phyloP scores from a whole-genome alignment of 306 rosid genomes.

The Sicyos baderoa region DNA sequence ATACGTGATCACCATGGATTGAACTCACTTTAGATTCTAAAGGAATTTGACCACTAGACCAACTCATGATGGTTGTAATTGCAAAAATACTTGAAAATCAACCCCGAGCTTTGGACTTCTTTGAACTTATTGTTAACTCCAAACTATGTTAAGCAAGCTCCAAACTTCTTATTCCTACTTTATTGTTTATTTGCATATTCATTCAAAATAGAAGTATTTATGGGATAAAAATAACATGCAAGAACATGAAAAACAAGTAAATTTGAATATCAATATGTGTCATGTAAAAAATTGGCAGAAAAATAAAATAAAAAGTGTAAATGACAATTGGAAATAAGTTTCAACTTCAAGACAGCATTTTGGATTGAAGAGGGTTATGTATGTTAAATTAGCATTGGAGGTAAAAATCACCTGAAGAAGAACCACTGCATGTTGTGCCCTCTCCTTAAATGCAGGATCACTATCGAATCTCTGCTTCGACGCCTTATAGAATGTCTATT shows the following conservation, averaged over 20 bases:
- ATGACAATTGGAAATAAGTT: neutral
- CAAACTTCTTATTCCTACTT: neutral
- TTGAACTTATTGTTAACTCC: too few species aligned
- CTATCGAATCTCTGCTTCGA: conserved; percentile 73
- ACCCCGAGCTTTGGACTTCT: too few species aligned
- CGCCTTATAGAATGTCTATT: conserved; percentile 74
- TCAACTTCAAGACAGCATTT: neutral
- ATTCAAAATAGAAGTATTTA: neutral
- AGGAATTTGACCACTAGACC: too few species aligned
- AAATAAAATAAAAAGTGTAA: neutral
- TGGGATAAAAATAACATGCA: too few species aligned
- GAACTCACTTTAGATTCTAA: too few species aligned
- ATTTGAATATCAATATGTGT: neutral
- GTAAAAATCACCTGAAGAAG: conserved; percentile 55
- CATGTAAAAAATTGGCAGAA: neutral
- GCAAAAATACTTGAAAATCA: too few species aligned
- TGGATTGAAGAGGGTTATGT: too few species aligned
- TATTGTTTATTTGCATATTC: neutral
- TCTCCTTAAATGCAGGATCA: conserved; percentile 75
- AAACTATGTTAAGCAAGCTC: too few species aligned
- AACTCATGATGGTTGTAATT: too few species aligned
- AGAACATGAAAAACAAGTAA: too few species aligned
- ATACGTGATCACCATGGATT: neutral
- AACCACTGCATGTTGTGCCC: conserved; percentile 83
- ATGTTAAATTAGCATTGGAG: neutral